Base-by-base conservation (phyloP, 305 asterid genomes). In the Lippia alba region DNA sequence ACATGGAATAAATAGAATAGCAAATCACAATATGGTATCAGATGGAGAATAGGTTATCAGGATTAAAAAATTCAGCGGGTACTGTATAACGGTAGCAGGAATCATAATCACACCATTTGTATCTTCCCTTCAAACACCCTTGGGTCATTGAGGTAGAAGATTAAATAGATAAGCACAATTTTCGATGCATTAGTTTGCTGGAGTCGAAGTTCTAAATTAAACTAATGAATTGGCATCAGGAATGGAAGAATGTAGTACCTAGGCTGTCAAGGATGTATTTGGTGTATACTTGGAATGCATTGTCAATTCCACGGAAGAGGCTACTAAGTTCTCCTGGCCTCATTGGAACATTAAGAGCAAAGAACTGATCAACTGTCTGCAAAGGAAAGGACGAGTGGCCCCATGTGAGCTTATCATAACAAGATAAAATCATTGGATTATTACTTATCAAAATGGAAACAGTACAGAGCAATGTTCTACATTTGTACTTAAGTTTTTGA, bases 351-450 rank as follows among this genome's bases (percentile, higher is more conserved):
- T 84, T 83, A 66, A 95, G 86, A 85, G 88, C 92, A 80, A 92
- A 95, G 86, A 95, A 89, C 49, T 95, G 99, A 86, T 95, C 96
- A 69, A 95, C 98, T 58, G 99, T 95, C 97, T 90, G 98, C 85
- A 82, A 78, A 70, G 41, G 67, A 78, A 78, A 61, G 39, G 19
- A 64, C 60, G 71, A 51, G 40, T 33, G 57, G 57, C 36, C 51
- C 61, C 48, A 51, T 17, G 12, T 72, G 9, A 66, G 73, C 59
- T 50, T 69, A 45, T 73, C 62, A 64, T 74, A 18, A 56, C 44
- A 72, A 40, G 30, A 61, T 20, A 72, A 49, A 3, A 49, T 16
- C 17, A 58, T 48, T 44, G 49, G 48, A 66, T 71, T 51, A 70
- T 20, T 66, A 55, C 44, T 40, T 57, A 34, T 5, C 8, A 46